A percentile compares a stretch with the other conserved stretches of the same genome.
These are phyloP conservation scores for Trichomonascaceae sp. DNA, from an alignment of 1,139 yeast species.

Conservation along the genomic window DNA sequence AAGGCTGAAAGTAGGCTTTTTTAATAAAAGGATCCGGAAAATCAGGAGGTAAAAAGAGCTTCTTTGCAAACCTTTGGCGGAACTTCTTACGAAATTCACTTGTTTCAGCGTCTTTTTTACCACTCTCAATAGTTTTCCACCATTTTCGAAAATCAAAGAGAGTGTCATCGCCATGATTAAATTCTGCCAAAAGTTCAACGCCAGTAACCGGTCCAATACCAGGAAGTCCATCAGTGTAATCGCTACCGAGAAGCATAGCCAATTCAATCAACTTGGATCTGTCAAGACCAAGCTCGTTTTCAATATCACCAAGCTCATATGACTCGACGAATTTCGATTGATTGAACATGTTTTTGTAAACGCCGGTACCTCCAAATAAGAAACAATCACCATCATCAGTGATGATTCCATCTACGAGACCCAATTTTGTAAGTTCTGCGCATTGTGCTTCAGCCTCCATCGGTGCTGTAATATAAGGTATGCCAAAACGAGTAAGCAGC, in stretches of 20 bases:
- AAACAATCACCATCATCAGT: slow-evolving; percentile 98
- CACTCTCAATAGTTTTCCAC: slow-evolving; percentile 46
- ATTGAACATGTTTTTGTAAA: slow-evolving; percentile 90
- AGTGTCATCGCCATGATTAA: slow-evolving; percentile 39
- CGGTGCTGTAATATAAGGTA: slow-evolving; percentile 91
- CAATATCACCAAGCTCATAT: slow-evolving; percentile 58
- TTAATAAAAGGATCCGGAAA: slow-evolving; percentile 69
- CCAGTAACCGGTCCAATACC: slow-evolving; percentile 94
- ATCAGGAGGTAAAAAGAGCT: slow-evolving; percentile 52
- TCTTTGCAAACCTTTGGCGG: slow-evolving; percentile 53
- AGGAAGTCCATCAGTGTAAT: slow-evolving; percentile 84
- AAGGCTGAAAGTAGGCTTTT: slow-evolving; percentile 72
- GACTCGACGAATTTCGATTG: slow-evolving; percentile 90
- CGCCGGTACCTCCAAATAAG: slow-evolving; percentile 78
- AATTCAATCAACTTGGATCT: slow-evolving; percentile 63
- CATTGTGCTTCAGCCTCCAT: slow-evolving; percentile 99
- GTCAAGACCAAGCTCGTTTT: slow-evolving; percentile 56
- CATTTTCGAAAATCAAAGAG: slow-evolving; percentile 45
- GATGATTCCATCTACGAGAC: slow-evolving; percentile 86
- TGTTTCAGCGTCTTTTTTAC: slow-evolving; percentile 21
- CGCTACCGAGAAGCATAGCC: slow-evolving; percentile 84
- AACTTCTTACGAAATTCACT: slow-evolving; percentile 39
- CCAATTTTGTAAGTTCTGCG: slow-evolving; percentile 61
- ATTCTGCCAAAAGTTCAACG: slow-evolving; percentile 88
- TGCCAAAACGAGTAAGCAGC: slow-evolving; percentile 75